Conservation (phyloP, 306 rosid genomes). For the Vigna angularis region DNA sequence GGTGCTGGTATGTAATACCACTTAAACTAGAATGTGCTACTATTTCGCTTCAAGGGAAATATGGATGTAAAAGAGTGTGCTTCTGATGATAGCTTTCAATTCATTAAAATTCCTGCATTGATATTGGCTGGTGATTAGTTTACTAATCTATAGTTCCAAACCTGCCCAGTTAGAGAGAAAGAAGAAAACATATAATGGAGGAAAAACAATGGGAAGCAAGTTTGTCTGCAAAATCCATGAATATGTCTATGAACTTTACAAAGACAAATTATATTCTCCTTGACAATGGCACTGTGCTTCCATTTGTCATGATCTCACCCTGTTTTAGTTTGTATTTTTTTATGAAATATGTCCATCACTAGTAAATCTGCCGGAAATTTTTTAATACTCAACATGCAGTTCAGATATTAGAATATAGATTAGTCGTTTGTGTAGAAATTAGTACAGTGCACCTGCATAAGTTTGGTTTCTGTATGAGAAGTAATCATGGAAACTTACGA, state of each 20-base stretch:
- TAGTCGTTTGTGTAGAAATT: background rate
- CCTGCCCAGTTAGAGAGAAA: background rate
- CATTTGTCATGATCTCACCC: background rate
- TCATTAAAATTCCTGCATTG: background rate
- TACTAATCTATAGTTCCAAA: background rate
- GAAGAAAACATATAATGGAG: background rate
- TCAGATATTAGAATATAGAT: conserved; percentile 1
- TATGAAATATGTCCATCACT: background rate
- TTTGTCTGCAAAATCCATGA: background rate
- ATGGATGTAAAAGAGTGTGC: conserved; percentile 15
- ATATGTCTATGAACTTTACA: background rate
- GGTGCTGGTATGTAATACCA: conserved; percentile 77
- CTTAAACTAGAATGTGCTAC: background rate
- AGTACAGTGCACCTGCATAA: conserved; percentile 5
- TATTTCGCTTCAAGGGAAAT: conserved; percentile 25
- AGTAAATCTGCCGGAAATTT: background rate
- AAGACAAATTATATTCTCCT: background rate
- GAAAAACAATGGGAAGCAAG: conserved; percentile 29
- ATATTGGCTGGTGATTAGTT: conserved; percentile 24
- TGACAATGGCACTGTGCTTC: background rate
- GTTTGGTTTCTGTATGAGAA: background rate
- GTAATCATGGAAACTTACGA: background rate
- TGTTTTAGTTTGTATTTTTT: background rate
- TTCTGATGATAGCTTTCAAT: conserved; percentile 16
- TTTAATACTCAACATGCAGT: conserved; percentile 24